These are phyloP conservation scores for Amphibolis antarctica DNA, from an alignment of 106 monocot genomes.

Conservation along the genomic window DNA sequence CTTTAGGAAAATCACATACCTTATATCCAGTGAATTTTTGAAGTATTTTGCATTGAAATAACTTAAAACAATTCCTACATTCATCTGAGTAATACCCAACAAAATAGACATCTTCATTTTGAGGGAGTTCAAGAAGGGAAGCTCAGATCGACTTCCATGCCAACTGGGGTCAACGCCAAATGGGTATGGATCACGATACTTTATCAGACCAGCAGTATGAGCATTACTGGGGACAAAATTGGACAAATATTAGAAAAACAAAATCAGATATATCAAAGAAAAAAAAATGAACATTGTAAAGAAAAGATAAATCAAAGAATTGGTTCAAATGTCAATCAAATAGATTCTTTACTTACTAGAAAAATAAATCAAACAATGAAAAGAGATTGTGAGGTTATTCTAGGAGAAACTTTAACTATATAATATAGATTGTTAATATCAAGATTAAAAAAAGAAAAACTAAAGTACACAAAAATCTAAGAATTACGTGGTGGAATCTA, in stretches of 20 bases:
- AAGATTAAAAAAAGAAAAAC: too few relatives aligned
- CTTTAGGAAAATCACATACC: slow-evolving; percentile 25
- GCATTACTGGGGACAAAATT: slow-evolving; percentile 92
- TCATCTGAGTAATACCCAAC: slow-evolving; percentile 88
- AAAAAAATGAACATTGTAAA: too few relatives aligned
- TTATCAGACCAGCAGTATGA: slow-evolving; percentile 47
- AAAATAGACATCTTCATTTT: slow-evolving; percentile 99
- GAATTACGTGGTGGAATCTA: too few relatives aligned
- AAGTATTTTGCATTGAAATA: slow-evolving; percentile 87
- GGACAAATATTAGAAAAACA: slow-evolving; percentile 78
- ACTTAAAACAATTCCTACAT: slow-evolving; percentile 77
- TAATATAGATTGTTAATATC: too few relatives aligned
- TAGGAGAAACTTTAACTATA: too few relatives aligned
- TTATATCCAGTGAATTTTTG: slow-evolving; percentile 49
- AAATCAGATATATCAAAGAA: too few relatives aligned
- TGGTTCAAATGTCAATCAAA: too few relatives aligned
- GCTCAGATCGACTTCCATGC: slow-evolving; percentile 81
- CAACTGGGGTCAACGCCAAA: slow-evolving; percentile 91
- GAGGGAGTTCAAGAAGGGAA: slow-evolving; percentile 88
- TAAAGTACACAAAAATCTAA: too few relatives aligned
- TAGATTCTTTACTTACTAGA: too few relatives aligned
- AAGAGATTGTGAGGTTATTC: too few relatives aligned
- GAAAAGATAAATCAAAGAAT: too few relatives aligned
- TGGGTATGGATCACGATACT: slow-evolving; percentile 54
- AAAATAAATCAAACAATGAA: too few relatives aligned